Evolutionary conservation across 768 basidiomycete species (phyloP).

Genomic region (Cubamyces sp.): DNA sequence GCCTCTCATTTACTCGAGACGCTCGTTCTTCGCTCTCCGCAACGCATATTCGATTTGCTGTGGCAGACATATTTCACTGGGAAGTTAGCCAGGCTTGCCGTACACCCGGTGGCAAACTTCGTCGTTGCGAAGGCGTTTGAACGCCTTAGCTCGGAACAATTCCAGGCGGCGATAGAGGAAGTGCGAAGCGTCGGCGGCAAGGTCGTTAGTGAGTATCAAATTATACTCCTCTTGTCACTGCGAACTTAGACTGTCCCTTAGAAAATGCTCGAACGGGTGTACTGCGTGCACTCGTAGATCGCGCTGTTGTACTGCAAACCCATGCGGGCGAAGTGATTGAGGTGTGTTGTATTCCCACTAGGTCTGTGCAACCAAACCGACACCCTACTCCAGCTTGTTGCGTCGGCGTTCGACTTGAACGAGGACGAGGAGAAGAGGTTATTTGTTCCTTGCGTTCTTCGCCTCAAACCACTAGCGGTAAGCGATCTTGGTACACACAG

Average conservation of each 20-base stretch:
- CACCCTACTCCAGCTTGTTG: constrained; percentile 52
- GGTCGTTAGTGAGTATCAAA: constrained; percentile 63
- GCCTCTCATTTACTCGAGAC: constrained; percentile 92
- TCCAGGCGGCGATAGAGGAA: constrained; percentile 62
- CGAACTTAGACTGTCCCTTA: constrained; percentile 29
- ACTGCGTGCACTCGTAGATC: constrained; percentile 73
- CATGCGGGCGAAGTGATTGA: constrained; percentile 56
- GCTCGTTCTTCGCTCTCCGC: constrained; percentile 65
- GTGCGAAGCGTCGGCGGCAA: constrained; percentile 59
- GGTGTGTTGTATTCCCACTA: constrained; percentile 44
- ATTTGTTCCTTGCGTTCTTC: constrained; percentile 71
- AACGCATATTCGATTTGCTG: constrained; percentile 59
- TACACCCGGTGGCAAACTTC: constrained; percentile 94
- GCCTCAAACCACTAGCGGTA: constrained; percentile 55
- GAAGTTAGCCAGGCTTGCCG: constrained; percentile 71
- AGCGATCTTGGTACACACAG: constrained; percentile 11
- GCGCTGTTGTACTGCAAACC: constrained; percentile 53
- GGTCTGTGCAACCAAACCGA: neutral
- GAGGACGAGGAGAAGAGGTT: constrained; percentile 51
- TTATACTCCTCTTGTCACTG: neutral
- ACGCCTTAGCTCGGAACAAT: constrained; percentile 56
- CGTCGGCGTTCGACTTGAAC: constrained; percentile 59
- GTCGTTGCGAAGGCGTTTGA: constrained; percentile 82
- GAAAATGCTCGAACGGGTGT: constrained; percentile 79
- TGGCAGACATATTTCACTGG: constrained; percentile 83